Evolutionary conservation across 192 early-diverging fungal genomes (phyloP).

Genomic region (Coemansia asiatica): DNA sequence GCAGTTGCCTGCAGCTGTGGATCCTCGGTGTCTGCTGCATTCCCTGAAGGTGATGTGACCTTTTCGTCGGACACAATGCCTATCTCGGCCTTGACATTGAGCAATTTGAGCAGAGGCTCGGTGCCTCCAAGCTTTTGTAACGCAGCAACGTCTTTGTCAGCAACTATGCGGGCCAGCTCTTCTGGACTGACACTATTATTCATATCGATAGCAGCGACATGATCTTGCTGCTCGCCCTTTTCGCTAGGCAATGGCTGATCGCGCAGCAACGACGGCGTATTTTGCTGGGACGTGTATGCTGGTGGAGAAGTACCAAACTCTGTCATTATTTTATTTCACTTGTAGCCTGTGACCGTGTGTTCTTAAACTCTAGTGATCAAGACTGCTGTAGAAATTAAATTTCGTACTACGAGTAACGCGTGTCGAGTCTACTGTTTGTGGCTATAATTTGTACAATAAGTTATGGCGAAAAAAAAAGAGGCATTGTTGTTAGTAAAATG

Average conservation of each 20-base stretch:
- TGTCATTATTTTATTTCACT: background rate
- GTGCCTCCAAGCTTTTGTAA: conserved; percentile 48
- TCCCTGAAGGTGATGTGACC: background rate
- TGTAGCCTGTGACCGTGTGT: conserved; percentile 7
- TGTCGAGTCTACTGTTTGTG: background rate
- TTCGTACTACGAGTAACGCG: background rate
- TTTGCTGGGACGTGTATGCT: conserved; percentile 8
- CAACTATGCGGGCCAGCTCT: conserved; percentile 35
- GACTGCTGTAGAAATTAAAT: background rate
- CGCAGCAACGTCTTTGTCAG: conserved; percentile 35
- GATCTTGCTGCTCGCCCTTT: background rate
- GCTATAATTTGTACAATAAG: background rate
- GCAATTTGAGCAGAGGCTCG: conserved; percentile 19
- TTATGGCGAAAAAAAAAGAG: background rate
- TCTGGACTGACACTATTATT: conserved; percentile 14
- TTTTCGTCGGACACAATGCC: conserved; percentile 22
- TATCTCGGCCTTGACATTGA: conserved; percentile 26
- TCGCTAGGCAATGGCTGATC: background rate
- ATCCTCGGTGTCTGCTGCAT: background rate
- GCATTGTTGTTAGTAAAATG: background rate
- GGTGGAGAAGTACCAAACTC: background rate
- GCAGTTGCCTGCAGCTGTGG: background rate
- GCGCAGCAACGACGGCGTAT: conserved; percentile 5
- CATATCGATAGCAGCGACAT: background rate
- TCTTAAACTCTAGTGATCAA: background rate